These are phyloP conservation scores for Fusarium goolgardi DNA, from an alignment of 2,329 filamentous ascomycete genomes.

Conservation along the genomic window DNA sequence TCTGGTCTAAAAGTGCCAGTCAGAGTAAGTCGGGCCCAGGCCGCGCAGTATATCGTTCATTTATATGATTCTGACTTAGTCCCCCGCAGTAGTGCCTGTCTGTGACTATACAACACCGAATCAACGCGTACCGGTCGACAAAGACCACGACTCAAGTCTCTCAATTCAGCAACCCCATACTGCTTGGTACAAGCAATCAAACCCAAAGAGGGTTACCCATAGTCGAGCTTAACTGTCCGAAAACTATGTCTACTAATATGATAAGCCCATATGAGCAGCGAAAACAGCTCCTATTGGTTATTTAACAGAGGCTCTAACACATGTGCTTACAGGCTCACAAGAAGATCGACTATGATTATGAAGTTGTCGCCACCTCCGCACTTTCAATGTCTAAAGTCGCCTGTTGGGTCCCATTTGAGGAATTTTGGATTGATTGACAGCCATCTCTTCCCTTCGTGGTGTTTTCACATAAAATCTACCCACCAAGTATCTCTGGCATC, in stretches of 20 bases:
- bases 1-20: no score
- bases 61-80: no score
- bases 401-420: background rate
- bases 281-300: background rate
- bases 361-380: slow-evolving; percentile 18
- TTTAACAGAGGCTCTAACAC: background rate
- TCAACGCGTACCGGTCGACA: background rate
- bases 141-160: background rate
- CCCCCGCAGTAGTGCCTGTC: no score
- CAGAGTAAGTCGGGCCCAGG: no score
- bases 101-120: background rate
- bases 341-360: slow-evolving; percentile 14
- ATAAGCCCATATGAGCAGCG: no score
- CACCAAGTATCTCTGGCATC: background rate
- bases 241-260: background rate
- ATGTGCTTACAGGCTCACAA: background rate
- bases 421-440: background rate
- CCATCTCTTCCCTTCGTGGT: no score
- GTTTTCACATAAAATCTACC: background rate
- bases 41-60: no score
- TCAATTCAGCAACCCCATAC: background rate
- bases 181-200: background rate
- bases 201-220: background rate
- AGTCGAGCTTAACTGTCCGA: background rate
- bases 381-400: background rate